phyloP scores from a whole-genome alignment of 495 filamentous ascomycete species.

The Aspergillus indologenus region DNA sequence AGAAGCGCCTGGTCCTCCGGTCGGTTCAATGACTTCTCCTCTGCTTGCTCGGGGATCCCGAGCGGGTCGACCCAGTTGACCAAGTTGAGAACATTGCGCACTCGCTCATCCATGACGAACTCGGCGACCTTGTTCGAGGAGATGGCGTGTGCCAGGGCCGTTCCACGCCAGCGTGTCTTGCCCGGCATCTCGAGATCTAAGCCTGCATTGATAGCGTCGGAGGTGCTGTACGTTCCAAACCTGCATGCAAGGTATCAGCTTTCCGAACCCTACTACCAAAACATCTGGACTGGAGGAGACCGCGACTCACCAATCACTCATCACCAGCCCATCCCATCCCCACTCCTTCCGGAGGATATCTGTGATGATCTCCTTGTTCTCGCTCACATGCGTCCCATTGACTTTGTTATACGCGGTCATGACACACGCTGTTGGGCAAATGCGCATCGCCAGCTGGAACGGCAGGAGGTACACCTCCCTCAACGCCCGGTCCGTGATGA shows the following conservation, averaged over 20 bases:
- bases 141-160: constrained; percentile 56
- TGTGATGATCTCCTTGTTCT: constrained; percentile 60
- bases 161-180: constrained; percentile 61
- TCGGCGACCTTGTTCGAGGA: constrained; percentile 56
- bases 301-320: constrained; percentile 66
- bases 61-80: constrained; percentile 60
- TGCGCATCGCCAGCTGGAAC: constrained; percentile 68
- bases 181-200: constrained; percentile 77
- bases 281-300: neutral
- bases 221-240: constrained; percentile 66
- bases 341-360: constrained; percentile 68
- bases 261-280: neutral
- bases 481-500: constrained; percentile 65
- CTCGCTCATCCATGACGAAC: constrained; percentile 59
- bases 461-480: constrained; percentile 75
- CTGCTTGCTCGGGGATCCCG: constrained; percentile 57
- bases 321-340: constrained; percentile 65
- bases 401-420: constrained; percentile 79
- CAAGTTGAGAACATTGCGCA: constrained; percentile 59
- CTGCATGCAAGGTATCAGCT: constrained; percentile 12
- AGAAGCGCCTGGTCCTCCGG: constrained; percentile 65
- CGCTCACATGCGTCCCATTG: constrained; percentile 67
- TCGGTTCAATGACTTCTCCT: constrained; percentile 62
- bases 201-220: constrained; percentile 64
- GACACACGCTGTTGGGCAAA: constrained; percentile 60